phyloP scores from a whole-genome alignment of 192 early-diverging fungal genomes.

The Entomortierella chlamydospora region DNA sequence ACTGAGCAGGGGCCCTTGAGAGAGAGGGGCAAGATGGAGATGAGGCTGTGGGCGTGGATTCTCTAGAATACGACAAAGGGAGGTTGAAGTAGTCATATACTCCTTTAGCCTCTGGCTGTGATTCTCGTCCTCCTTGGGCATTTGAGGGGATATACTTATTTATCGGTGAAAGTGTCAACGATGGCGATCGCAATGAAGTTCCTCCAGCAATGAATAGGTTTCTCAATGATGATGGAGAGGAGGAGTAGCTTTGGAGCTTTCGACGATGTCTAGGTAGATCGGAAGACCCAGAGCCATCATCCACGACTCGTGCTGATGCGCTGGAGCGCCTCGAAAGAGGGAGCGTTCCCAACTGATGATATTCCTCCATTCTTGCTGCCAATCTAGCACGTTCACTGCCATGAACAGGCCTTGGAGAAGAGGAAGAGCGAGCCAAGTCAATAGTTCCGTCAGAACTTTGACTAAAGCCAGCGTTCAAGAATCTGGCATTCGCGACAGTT shows the following conservation, averaged over 20 bases:
- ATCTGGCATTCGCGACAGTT: slow-evolving; percentile 29
- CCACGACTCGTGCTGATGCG: slow-evolving; percentile 6
- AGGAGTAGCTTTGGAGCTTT: slow-evolving; percentile 35
- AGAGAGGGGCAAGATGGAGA: slow-evolving; percentile 7
- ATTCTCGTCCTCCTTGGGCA: background rate
- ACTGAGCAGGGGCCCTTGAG: background rate
- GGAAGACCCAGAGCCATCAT: slow-evolving; percentile 14
- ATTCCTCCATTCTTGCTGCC: slow-evolving; percentile 10
- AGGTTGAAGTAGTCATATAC: slow-evolving; percentile 22
- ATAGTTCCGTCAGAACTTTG: slow-evolving; percentile 12
- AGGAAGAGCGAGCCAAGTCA: slow-evolving; percentile 1
- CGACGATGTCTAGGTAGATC: slow-evolving; percentile 5
- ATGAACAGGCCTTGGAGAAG: background rate
- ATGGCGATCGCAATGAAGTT: background rate
- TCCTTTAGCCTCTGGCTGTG: background rate
- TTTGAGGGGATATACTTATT: background rate
- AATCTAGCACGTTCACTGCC: slow-evolving; percentile 8
- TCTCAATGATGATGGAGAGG: slow-evolving; percentile 20
- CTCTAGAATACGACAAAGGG: slow-evolving; percentile 11
- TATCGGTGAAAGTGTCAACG: background rate
- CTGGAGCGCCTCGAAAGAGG: slow-evolving; percentile 9
- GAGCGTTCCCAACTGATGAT: slow-evolving; percentile 3
- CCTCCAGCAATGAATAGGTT: slow-evolving; percentile 7
- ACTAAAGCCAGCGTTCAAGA: background rate
- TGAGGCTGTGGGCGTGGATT: background rate